Conservation (phyloP, 2,329 filamentous ascomycete species). For the Aspergillus piperis region DNA sequence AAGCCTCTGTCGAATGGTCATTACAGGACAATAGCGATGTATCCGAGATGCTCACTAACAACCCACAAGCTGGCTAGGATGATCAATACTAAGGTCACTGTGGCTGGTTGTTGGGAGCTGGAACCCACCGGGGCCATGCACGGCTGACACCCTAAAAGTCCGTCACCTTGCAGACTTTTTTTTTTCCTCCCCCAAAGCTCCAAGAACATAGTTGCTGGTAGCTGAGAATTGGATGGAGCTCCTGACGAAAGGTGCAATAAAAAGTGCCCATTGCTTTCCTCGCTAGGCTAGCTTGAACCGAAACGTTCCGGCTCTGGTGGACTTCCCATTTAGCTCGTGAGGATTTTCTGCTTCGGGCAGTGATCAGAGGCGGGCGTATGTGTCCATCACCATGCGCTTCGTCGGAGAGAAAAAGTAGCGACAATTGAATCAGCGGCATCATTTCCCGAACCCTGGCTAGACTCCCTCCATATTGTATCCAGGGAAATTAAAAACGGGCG, state of each 20-base stretch:
- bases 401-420: slow-evolving; percentile 17
- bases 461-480: neutral
- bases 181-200: neutral
- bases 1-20: slow-evolving; percentile 4
- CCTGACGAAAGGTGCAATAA: slow-evolving; percentile 12
- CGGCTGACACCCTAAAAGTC: slow-evolving; percentile 12
- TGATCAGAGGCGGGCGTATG: slow-evolving; percentile 23
- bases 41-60: slow-evolving; percentile 11
- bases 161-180: neutral
- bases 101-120: neutral
- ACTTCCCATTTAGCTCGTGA: slow-evolving; percentile 17
- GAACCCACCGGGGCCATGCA: slow-evolving; percentile 9
- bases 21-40: slow-evolving; percentile 1
- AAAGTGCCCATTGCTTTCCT: slow-evolving; percentile 15
- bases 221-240: slow-evolving; percentile 9
- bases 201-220: neutral
- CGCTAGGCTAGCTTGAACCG: slow-evolving; percentile 14
- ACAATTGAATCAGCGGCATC: slow-evolving; percentile 11
- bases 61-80: slow-evolving; percentile 8
- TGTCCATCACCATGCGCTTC: slow-evolving; percentile 19
- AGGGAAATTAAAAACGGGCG: neutral
- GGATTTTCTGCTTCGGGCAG: slow-evolving; percentile 26
- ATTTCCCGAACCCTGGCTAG: slow-evolving; percentile 8
- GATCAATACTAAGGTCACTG: slow-evolving; percentile 3
- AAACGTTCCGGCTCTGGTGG: slow-evolving; percentile 19